A percentile compares a stretch with the other conserved stretches of the same genome.
These are phyloP conservation scores for Hyphopichia homilentoma DNA, from an alignment of 805 yeast species.

Conservation along the genomic window DNA sequence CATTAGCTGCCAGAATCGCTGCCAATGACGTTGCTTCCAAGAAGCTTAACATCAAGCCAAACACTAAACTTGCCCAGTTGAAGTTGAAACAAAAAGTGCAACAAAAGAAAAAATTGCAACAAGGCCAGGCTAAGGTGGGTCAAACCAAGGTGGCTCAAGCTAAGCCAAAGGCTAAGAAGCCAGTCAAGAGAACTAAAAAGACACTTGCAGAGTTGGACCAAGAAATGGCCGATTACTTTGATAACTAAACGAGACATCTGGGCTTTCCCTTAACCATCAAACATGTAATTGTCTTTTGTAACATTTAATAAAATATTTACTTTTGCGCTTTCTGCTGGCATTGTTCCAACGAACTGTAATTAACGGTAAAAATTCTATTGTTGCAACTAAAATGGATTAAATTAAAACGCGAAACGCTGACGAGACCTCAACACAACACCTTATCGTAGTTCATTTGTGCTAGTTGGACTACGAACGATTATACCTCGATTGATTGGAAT, in stretches of 20 bases:
- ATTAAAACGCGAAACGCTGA: too few species aligned
- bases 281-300: too few species aligned
- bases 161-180: conserved; percentile 20
- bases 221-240: conserved; percentile 96
- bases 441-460: too few species aligned
- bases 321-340: too few species aligned
- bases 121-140: conserved; percentile 25
- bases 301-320: conserved; percentile 1
- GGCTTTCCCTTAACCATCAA: neutral
- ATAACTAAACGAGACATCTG: conserved; percentile 18
- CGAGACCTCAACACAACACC: too few species aligned
- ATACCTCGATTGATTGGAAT: too few species aligned
- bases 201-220: conserved; percentile 92
- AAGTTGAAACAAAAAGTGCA: conserved; percentile 5
- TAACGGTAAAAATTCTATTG: too few species aligned
- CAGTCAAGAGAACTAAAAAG: conserved; percentile 51
- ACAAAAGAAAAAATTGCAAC: conserved; percentile 10
- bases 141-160: conserved; percentile 5
- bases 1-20: conserved; percentile 69
- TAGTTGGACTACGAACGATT: too few species aligned
- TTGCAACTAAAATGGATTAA: too few species aligned
- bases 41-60: conserved; percentile 14
- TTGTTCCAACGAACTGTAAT: too few species aligned
- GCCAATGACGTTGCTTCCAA: conserved; percentile 42
- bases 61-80: conserved; percentile 6